phyloP scores from a whole-genome alignment of 495 filamentous ascomycete genomes.

The Aspergillus diversus region DNA sequence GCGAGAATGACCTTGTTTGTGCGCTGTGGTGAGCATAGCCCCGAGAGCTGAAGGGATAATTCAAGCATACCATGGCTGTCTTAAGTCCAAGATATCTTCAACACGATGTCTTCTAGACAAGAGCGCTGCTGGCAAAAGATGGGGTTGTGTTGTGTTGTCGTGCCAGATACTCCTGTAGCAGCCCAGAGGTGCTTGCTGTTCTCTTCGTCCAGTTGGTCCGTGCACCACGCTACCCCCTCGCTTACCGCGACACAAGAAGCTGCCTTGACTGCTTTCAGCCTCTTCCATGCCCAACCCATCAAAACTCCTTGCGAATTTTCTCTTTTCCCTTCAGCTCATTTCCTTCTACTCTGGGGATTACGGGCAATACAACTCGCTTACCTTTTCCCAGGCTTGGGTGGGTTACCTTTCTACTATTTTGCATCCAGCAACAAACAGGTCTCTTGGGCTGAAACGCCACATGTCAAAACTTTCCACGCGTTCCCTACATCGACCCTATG shows the following conservation, averaged over 20 bases:
- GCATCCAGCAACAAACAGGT: not conserved
- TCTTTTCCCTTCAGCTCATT: not conserved
- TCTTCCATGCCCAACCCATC: slow-evolving; percentile 2
- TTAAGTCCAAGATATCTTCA: not conserved
- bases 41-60: slow-evolving; percentile 17
- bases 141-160: slow-evolving; percentile 15
- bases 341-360: not conserved
- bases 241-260: slow-evolving; percentile 41
- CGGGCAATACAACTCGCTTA: not conserved
- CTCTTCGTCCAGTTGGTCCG: slow-evolving; percentile 48
- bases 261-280: slow-evolving; percentile 19
- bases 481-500: slow-evolving; percentile 27
- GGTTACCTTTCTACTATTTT: slow-evolving; percentile 3
- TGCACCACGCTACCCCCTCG: slow-evolving; percentile 45
- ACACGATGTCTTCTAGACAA: not conserved
- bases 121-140: slow-evolving; percentile 6
- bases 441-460: slow-evolving; percentile 25
- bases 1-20: slow-evolving; percentile 86
- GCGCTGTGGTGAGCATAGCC: slow-evolving; percentile 29
- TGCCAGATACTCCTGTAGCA: slow-evolving; percentile 32
- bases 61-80: slow-evolving; percentile 25
- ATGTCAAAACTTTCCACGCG: slow-evolving; percentile 27
- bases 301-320: not conserved
- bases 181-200: slow-evolving; percentile 50
- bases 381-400: not conserved